These are phyloP conservation scores for Nemania sp. DNA, from an alignment of 2,329 filamentous ascomycete genomes.

Conservation along the genomic window DNA sequence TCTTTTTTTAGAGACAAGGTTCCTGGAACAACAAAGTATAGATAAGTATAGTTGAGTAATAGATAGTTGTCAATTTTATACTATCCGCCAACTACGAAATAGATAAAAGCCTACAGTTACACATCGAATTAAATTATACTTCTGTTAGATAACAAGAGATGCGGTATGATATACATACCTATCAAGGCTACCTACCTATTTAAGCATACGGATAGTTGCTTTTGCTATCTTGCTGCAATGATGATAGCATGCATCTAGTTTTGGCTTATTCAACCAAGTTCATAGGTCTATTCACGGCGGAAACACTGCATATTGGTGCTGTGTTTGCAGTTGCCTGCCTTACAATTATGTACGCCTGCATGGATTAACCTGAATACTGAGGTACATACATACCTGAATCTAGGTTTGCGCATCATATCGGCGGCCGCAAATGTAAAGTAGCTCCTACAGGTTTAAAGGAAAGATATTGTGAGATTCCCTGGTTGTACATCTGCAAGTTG, in stretches of 20 bases:
- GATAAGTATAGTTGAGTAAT: not conserved
- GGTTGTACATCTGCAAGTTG: not conserved
- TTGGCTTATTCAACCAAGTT: not conserved
- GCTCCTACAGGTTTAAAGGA: not conserved
- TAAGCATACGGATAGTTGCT: not conserved
- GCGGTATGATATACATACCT: not conserved
- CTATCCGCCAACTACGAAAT: not conserved
- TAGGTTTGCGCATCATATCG: not conserved
- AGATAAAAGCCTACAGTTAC: not conserved
- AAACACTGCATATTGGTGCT: not conserved
- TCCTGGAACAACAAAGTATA: not conserved
- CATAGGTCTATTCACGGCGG: constrained; percentile 16
- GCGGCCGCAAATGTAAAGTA: not conserved
- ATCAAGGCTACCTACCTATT: not conserved
- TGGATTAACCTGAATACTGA: constrained; percentile 19
- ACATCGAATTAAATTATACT: not conserved
- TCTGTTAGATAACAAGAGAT: not conserved
- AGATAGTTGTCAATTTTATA: not conserved
- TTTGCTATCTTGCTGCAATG: constrained; percentile 3
- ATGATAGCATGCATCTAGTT: not conserved
- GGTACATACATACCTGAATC: constrained; percentile 18
- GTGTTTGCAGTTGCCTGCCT: constrained; percentile 21
- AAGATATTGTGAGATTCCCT: not conserved
- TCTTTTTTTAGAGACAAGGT: not conserved
- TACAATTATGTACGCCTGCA: constrained; percentile 16